Conservation (phyloP, 1,284 basidiomycete genomes). For the Ustilago curta region DNA sequence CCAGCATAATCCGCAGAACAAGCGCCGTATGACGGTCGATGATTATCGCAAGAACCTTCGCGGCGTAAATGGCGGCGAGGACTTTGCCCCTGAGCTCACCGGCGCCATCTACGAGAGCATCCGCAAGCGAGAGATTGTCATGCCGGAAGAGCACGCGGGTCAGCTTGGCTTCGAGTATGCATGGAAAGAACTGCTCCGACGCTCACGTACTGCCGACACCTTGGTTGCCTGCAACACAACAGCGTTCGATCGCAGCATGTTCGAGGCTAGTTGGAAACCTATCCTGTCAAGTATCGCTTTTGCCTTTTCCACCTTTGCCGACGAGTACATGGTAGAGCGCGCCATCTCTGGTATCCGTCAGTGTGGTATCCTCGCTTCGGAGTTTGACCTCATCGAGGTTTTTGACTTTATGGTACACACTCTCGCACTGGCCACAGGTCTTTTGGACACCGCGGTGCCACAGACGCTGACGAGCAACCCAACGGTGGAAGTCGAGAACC, state of each 20-base stretch:
- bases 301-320: conserved; percentile 90
- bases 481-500: conserved; percentile 89
- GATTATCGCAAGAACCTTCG: conserved; percentile 93
- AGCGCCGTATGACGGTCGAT: conserved; percentile 96
- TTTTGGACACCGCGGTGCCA: conserved; percentile 53
- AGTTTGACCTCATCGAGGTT: conserved; percentile 89
- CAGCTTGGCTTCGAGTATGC: conserved; percentile 98
- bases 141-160: conserved; percentile 97
- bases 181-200: conserved; percentile 92
- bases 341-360: conserved; percentile 95
- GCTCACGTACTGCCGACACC: conserved; percentile 83
- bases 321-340: conserved; percentile 94
- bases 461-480: conserved; percentile 79
- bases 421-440: conserved; percentile 71
- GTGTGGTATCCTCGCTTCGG: conserved; percentile 90
- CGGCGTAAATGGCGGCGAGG: conserved; percentile 87
- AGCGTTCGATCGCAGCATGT: conserved; percentile 90
- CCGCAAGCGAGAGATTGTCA: conserved; percentile 91
- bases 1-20: conserved; percentile 94
- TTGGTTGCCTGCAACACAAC: conserved; percentile 83
- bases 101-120: conserved; percentile 93
- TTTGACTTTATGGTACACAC: conserved; percentile 96
- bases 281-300: conserved; percentile 77
- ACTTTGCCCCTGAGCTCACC: conserved; percentile 88
- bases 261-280: conserved; percentile 89